These are phyloP conservation scores for Setaria viridis DNA, from an alignment of 202 grass and related monocot species.

Conservation along the genomic window DNA sequence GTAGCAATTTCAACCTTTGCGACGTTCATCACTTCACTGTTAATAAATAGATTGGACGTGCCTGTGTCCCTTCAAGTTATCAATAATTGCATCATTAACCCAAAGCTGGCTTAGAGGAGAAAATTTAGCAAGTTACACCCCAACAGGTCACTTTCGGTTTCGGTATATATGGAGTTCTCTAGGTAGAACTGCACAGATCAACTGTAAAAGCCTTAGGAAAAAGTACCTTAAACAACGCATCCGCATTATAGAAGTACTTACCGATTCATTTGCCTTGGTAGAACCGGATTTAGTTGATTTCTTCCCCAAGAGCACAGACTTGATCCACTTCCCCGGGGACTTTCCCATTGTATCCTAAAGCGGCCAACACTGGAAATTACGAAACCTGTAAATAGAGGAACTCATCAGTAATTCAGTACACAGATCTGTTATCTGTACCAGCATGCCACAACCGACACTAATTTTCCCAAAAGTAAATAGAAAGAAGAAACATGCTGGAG, in stretches of 20 bases:
- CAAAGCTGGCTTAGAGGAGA: background rate
- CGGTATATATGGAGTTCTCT: background rate
- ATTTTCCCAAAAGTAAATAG: background rate
- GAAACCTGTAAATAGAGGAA: slow-evolving; percentile 16
- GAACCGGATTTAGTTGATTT: slow-evolving; percentile 75
- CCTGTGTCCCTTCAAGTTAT: background rate
- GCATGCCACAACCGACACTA: background rate
- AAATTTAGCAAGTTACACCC: background rate
- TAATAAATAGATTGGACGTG: background rate
- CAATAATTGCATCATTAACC: background rate
- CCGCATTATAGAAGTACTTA: slow-evolving; percentile 25
- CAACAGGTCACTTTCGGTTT: background rate
- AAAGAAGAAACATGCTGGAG: background rate
- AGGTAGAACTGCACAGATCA: background rate
- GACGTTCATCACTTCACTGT: background rate
- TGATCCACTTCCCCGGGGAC: slow-evolving; percentile 92
- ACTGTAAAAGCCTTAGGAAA: background rate
- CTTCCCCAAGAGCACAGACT: slow-evolving; percentile 88
- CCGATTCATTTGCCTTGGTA: slow-evolving; percentile 56
- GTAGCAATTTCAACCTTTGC: background rate
- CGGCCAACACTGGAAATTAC: background rate
- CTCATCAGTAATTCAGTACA: background rate
- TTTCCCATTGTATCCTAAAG: slow-evolving; percentile 73
- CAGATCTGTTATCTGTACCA: slow-evolving; percentile 47
- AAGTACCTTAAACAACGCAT: background rate